Evolutionary conservation across 352 stramenopile species (phyloP).

Genomic region (Pilasporangium apinafurcum): DNA sequence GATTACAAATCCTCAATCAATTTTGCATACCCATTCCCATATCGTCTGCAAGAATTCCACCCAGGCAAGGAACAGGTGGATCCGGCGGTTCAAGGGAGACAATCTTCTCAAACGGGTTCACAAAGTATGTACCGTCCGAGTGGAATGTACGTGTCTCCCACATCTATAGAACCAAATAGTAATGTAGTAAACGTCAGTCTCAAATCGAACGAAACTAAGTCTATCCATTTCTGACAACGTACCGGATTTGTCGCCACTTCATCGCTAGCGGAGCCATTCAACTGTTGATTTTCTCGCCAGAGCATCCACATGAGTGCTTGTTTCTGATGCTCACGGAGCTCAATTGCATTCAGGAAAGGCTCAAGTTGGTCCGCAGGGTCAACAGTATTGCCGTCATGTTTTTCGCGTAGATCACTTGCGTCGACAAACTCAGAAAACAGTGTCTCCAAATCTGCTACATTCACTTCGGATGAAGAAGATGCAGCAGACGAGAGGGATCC

Average conservation of each 20-base stretch:
- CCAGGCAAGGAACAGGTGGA: slow-evolving; percentile 50
- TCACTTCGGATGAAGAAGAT: slow-evolving; percentile 8
- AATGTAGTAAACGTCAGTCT: neutral
- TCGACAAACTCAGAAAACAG: slow-evolving; percentile 65
- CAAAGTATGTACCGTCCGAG: slow-evolving; percentile 49
- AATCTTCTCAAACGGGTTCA: slow-evolving; percentile 80
- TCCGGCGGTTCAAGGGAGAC: slow-evolving; percentile 51
- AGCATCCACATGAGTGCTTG: slow-evolving; percentile 84
- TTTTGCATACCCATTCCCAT: slow-evolving; percentile 88
- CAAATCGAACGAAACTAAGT: neutral
- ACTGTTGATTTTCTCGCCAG: slow-evolving; percentile 55
- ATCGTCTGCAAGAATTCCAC: slow-evolving; percentile 87
- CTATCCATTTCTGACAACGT: slow-evolving; percentile 10
- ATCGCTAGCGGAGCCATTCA: slow-evolving; percentile 7
- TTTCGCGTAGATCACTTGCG: slow-evolving; percentile 11
- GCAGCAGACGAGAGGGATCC: neutral
- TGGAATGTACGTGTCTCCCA: slow-evolving; percentile 63
- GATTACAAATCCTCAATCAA: neutral
- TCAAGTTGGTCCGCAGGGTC: slow-evolving; percentile 30
- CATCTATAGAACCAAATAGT: slow-evolving; percentile 31
- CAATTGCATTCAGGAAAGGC: slow-evolving; percentile 51
- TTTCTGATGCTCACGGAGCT: slow-evolving; percentile 77
- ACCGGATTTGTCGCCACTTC: slow-evolving; percentile 41
- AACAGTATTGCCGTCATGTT: slow-evolving; percentile 3
- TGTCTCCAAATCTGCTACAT: slow-evolving; percentile 42